Conservation (phyloP, 345 rosid species). For the Syzygium grande region DNA sequence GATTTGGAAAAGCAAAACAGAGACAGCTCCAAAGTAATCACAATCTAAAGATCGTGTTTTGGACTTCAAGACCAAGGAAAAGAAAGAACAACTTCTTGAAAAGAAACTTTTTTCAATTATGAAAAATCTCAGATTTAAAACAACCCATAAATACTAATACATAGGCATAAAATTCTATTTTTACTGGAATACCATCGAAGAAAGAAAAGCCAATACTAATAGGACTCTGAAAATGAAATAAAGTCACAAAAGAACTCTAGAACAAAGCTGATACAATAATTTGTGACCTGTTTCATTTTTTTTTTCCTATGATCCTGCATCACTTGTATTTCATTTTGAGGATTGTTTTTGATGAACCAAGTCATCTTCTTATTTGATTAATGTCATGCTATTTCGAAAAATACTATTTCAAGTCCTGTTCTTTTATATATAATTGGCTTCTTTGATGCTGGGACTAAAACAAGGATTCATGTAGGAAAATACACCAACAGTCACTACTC, state of each 20-base stretch:
- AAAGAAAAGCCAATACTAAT: neutral
- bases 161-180: neutral
- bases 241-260: neutral
- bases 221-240: neutral
- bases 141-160: neutral
- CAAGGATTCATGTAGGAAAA: constrained; percentile 49
- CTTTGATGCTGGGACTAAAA: neutral
- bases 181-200: neutral
- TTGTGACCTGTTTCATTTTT: neutral
- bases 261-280: neutral
- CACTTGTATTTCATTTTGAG: neutral
- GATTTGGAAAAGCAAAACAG: neutral
- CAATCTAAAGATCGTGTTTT: neutral
- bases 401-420: neutral
- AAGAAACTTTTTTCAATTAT: neutral
- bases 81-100: neutral
- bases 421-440: neutral
- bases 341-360: neutral
- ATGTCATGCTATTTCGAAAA: neutral
- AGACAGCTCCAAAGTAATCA: neutral
- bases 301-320: neutral
- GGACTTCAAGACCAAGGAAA: neutral
- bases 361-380: neutral
- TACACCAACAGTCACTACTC: constrained; percentile 59
- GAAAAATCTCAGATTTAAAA: neutral